phyloP scores from a whole-genome alignment of 805 yeast species.

The Kodamaea neixiangensis region DNA sequence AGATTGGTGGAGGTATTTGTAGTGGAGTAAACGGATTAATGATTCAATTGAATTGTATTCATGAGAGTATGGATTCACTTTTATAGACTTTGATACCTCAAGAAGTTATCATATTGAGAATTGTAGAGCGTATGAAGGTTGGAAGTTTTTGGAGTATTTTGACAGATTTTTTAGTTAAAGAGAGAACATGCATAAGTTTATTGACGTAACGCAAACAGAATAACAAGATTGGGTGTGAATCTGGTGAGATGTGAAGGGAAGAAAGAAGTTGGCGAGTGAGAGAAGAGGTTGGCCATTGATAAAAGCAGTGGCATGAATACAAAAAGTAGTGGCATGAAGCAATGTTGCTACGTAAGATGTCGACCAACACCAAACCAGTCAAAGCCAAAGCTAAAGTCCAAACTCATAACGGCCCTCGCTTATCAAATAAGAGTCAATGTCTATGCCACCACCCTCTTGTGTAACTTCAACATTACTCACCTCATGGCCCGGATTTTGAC shows the following conservation, averaged over 20 bases:
- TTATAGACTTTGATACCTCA: neutral
- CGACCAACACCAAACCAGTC: too few species aligned
- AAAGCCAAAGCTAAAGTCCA: too few species aligned
- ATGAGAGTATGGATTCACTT: too few species aligned
- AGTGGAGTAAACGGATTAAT: conserved; percentile 15
- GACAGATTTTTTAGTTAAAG: neutral
- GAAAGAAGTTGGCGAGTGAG: too few species aligned
- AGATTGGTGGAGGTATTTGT: conserved; percentile 69
- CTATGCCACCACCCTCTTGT: neutral
- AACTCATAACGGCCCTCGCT: too few species aligned
- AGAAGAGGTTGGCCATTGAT: too few species aligned
- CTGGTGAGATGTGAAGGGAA: too few species aligned
- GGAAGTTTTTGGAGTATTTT: neutral
- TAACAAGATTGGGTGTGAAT: too few species aligned
- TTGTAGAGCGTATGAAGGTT: too few species aligned
- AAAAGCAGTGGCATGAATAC: too few species aligned
- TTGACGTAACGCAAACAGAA: neutral
- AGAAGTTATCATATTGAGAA: neutral
- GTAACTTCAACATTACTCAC: neutral
- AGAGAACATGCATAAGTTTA: neutral
- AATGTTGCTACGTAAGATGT: too few species aligned
- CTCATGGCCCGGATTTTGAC: conserved; percentile 1
- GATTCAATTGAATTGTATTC: neutral
- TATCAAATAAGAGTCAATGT: neutral
- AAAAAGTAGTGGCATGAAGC: too few species aligned